phyloP scores from a whole-genome alignment of 306 rosid genomes.

The Echinosophora koreensis region DNA sequence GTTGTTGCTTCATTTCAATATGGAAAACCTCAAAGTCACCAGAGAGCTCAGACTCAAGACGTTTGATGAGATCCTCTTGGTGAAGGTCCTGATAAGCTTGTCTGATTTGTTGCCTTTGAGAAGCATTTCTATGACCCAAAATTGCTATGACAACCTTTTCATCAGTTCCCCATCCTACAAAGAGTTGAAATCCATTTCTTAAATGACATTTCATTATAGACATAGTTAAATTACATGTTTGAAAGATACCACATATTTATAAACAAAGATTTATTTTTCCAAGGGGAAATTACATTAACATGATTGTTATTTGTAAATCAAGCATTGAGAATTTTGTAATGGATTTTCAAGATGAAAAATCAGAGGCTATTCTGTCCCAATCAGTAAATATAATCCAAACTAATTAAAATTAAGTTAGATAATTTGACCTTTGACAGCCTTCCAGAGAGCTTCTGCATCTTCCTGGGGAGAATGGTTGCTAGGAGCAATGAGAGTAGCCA shows the following conservation, averaged over 20 bases:
- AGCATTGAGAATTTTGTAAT: not conserved
- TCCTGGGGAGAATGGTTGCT: constrained; percentile 47
- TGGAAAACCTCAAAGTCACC: constrained; percentile 77
- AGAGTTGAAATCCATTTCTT: not conserved
- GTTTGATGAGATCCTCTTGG: constrained; percentile 71
- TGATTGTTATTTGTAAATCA: constrained; percentile 1
- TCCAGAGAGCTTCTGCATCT: constrained; percentile 66
- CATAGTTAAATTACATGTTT: not conserved
- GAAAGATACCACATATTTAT: not conserved
- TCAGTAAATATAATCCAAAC: not conserved
- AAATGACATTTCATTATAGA: not conserved
- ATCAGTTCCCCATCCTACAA: constrained; percentile 80
- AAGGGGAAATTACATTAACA: constrained; percentile 1
- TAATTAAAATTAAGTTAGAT: not conserved
- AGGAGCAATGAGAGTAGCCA: constrained; percentile 61
- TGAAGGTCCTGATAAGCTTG: constrained; percentile 53
- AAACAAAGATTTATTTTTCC: not conserved
- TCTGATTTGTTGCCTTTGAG: constrained; percentile 71
- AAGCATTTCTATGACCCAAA: constrained; percentile 65
- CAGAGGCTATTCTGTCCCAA: not conserved
- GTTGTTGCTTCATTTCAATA: not conserved
- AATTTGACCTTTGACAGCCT: constrained; percentile 56
- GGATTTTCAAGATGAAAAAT: not conserved
- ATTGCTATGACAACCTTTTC: constrained; percentile 67
- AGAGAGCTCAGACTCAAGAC: constrained; percentile 74